These are phyloP conservation scores for Globisporangium rhizosaccharum DNA, from an alignment of 352 stramenopile genomes.

Conservation along the genomic window DNA sequence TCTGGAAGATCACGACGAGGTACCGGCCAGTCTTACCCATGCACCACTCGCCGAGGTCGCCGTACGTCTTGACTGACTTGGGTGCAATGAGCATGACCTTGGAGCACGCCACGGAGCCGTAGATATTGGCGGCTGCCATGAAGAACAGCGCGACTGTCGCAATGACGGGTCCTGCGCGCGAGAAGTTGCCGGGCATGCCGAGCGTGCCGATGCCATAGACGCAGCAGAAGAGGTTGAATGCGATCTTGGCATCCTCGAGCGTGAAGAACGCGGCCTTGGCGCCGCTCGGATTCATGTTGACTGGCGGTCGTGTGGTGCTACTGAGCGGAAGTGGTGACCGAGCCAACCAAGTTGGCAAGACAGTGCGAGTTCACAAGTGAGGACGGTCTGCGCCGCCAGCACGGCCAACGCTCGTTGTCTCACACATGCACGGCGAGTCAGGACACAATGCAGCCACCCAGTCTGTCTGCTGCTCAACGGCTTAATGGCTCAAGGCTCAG, in stretches of 20 bases:
- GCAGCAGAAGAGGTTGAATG: constrained; percentile 32
- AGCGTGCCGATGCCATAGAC: constrained; percentile 58
- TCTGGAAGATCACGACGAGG: constrained; percentile 10
- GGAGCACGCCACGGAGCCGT: constrained; percentile 16
- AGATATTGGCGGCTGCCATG: constrained; percentile 21
- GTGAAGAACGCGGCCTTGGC: constrained; percentile 19
- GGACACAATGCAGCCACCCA: too few species aligned
- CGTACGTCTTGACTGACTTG: constrained; percentile 16
- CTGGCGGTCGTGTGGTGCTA: too few species aligned
- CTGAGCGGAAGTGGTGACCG: too few species aligned
- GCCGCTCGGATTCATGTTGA: too few species aligned
- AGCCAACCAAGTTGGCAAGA: too few species aligned
- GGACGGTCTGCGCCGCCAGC: too few species aligned
- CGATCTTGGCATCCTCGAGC: constrained; percentile 20
- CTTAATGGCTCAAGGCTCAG: too few species aligned
- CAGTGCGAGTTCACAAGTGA: too few species aligned
- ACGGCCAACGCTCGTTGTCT: too few species aligned
- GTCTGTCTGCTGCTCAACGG: too few species aligned
- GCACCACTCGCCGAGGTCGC: constrained; percentile 23
- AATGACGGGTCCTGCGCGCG: constrained; percentile 15
- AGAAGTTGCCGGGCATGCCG: constrained; percentile 34
- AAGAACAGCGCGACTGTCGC: constrained; percentile 18
- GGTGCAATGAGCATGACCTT: constrained; percentile 22
- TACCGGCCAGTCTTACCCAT: constrained; percentile 19
- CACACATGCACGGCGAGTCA: too few species aligned